A percentile compares a stretch with the other conserved stretches of the same genome.
These are phyloP conservation scores for Cutaneotrichosporon sp. DNA, from an alignment of 1,284 basidiomycete genomes.

Conservation along the genomic window DNA sequence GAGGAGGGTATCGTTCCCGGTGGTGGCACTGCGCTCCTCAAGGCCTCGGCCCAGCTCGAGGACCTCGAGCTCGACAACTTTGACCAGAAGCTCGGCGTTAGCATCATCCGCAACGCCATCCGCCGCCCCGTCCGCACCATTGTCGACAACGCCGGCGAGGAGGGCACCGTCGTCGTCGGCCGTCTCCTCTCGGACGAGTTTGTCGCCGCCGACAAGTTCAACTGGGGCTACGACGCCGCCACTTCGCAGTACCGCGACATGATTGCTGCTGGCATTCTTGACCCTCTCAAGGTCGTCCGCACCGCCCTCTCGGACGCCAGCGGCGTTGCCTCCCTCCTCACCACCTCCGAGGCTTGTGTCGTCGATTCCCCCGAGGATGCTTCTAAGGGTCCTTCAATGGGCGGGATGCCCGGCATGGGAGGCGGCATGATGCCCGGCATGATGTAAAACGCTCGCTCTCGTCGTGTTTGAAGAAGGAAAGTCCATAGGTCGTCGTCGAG, in stretches of 20 bases:
- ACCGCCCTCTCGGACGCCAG: constrained; percentile 84
- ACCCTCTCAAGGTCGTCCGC: constrained; percentile 86
- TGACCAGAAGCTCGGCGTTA: constrained; percentile 93
- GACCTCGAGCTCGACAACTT: constrained; percentile 82
- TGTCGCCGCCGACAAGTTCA: constrained; percentile 56
- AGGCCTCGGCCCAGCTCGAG: constrained; percentile 78
- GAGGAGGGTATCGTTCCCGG: constrained; percentile 98
- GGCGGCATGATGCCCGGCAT: constrained; percentile 45
- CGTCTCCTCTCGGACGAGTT: constrained; percentile 57
- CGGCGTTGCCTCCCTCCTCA: constrained; percentile 80
- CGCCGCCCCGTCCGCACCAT: constrained; percentile 82
- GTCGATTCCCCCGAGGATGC: constrained; percentile 86
- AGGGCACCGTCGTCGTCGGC: constrained; percentile 88
- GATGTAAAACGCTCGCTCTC: not conserved
- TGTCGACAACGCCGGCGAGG: constrained; percentile 91
- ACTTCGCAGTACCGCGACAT: constrained; percentile 91
- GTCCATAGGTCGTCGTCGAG: too few species aligned
- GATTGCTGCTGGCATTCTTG: constrained; percentile 89
- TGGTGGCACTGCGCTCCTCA: constrained; percentile 75
- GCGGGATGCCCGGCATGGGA: constrained; percentile 46
- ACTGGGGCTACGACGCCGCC: constrained; percentile 84
- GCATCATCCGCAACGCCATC: constrained; percentile 85
- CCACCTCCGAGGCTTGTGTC: constrained; percentile 87
- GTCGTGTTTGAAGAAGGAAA: too few species aligned
- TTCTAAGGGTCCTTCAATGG: constrained; percentile 46